Base-by-base conservation (phyloP, 148 eudicot species). In the Arbutus unedo region DNA sequence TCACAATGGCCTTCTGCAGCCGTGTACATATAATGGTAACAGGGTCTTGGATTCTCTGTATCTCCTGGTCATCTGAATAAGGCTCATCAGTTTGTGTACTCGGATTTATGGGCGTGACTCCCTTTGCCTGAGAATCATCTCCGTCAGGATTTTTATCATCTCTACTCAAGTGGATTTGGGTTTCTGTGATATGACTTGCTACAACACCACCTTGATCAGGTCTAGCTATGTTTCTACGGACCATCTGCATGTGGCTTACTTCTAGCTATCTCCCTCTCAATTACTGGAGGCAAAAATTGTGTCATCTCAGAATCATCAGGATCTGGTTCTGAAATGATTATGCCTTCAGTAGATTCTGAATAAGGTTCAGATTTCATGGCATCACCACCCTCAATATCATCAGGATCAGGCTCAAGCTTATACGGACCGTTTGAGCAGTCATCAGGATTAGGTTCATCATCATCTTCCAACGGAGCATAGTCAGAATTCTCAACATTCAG, bases 1-100 rank as follows among this genome's bases (percentile, higher is more conserved):
- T 84, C 86, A 89, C 82, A 83, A 96, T 90, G 66, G 94, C 92
- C 80, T 88, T 91, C 62, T 86, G 87, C 77, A 96, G 86, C 82
- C 92, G 92, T 82, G 66, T 83, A 82, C 87, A 91, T 59, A 92
- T 78, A 72, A 83, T 38, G 6, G 83, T 49, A 74, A 90, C 97
- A 49, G 98, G 95, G 83, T 94, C 98, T 86, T 93, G 94, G 78
- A 96, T 92, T 82, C 90, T 90, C 89, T 82, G 92, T 83, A 94
- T 68, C 89, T 91, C 98, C 59, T 89, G 84, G 83, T 94, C 95
- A 85, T 92, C 93, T 4, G 88, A 92, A 83, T 92, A 91, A 78
- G 92, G 92, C 88, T 93, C 94, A 78, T 80, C 80, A 76, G 83
- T 81, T 59, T 80, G 80, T 31, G 50, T 60, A 41, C 57, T 80